Conservation (phyloP, 805 yeast species). For the Saccharomycopsis selenospora region DNA sequence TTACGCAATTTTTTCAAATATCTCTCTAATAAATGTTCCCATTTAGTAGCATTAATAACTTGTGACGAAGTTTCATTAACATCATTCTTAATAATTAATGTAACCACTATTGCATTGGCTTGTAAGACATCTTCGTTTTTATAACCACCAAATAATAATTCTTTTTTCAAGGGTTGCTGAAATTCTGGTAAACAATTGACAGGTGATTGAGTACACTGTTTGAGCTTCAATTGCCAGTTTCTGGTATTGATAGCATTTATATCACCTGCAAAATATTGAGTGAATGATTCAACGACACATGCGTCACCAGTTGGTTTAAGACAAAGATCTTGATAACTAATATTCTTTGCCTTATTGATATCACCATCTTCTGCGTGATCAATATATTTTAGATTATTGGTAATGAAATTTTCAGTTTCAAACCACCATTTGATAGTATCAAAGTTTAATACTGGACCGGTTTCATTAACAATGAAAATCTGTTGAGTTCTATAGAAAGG, state of each 20-base stretch:
- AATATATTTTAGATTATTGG: slow-evolving; percentile 26
- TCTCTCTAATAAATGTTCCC: slow-evolving; percentile 66
- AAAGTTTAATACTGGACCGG: slow-evolving; percentile 65
- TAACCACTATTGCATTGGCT: slow-evolving; percentile 69
- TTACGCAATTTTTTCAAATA: slow-evolving; percentile 38
- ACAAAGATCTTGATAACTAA: slow-evolving; percentile 59
- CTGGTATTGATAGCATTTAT: slow-evolving; percentile 39
- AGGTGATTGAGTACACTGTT: slow-evolving; percentile 66
- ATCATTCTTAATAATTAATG: slow-evolving; percentile 57
- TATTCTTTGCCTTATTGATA: slow-evolving; percentile 14
- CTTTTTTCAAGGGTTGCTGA: slow-evolving; percentile 79
- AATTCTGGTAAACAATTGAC: slow-evolving; percentile 85
- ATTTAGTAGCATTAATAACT: slow-evolving; percentile 37
- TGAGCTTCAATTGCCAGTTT: slow-evolving; percentile 50
- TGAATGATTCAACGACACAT: slow-evolving; percentile 81
- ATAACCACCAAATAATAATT: slow-evolving; percentile 60
- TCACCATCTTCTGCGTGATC: slow-evolving; percentile 22
- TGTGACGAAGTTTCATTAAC: slow-evolving; percentile 37
- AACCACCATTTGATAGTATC: slow-evolving; percentile 83
- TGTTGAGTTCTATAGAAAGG: slow-evolving; percentile 90
- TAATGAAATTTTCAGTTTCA: slow-evolving; percentile 56
- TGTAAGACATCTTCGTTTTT: slow-evolving; percentile 42
- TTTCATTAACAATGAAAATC: slow-evolving; percentile 59
- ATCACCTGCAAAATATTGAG: slow-evolving; percentile 78
- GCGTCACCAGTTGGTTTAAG: slow-evolving; percentile 73